Percentiles rank a stretch among this genome's conserved stretches.
phyloP scores from a whole-genome alignment of 2,329 filamentous ascomycete species.

The Emmonsia crescens region DNA sequence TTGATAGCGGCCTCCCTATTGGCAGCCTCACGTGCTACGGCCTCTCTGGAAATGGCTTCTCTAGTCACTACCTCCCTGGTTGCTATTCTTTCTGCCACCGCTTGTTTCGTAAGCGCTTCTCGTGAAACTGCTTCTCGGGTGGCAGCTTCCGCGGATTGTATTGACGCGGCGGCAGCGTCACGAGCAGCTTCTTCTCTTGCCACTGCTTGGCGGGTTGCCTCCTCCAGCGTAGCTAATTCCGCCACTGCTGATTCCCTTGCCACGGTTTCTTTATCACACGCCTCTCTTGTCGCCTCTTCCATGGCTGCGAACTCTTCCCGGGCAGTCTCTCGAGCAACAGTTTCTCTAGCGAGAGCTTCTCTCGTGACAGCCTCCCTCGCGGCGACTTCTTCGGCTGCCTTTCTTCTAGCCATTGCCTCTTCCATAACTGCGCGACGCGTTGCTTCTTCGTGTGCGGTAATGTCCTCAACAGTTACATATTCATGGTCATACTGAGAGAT shows the following conservation, averaged over 20 bases:
- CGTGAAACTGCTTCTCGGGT: background rate
- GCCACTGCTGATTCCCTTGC: conserved; percentile 22
- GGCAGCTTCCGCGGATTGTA: background rate
- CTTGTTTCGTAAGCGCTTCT: background rate
- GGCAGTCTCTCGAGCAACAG: conserved; percentile 22
- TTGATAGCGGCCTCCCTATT: conserved; percentile 1
- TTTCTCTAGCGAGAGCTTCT: conserved; percentile 22
- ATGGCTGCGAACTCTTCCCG: conserved; percentile 19
- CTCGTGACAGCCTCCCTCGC: conserved; percentile 4
- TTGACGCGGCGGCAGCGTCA: background rate
- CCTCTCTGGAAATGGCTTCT: conserved; percentile 3
- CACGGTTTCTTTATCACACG: conserved; percentile 24
- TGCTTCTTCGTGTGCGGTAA: conserved; percentile 13
- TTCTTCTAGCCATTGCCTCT: conserved; percentile 9
- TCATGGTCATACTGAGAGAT: background rate
- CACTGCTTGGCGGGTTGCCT: background rate
- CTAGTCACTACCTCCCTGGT: background rate
- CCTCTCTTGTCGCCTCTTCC: conserved; percentile 50
- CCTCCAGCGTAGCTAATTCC: conserved; percentile 3
- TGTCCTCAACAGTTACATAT: background rate
- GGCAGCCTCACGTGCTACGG: background rate
- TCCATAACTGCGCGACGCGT: conserved; percentile 9
- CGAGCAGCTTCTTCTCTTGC: conserved; percentile 4
- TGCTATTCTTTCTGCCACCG: background rate
- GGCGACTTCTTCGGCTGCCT: conserved; percentile 8